Percentiles rank a stretch among this genome's conserved stretches.
These are phyloP conservation scores for Echria macrotheca DNA, from an alignment of 495 filamentous ascomycete genomes.

Conservation along the genomic window DNA sequence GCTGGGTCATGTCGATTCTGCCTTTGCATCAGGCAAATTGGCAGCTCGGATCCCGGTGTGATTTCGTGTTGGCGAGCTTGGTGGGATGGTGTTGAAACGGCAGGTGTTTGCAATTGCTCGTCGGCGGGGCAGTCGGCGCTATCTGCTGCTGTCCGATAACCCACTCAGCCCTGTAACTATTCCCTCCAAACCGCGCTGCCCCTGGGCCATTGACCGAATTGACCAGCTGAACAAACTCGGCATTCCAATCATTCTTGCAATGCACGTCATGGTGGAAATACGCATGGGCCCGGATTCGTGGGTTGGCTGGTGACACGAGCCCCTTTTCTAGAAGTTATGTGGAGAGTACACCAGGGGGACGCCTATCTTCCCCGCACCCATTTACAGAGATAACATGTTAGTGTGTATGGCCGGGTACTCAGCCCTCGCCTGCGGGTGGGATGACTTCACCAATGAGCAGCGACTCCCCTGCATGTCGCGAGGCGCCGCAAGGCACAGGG, in stretches of 20 bases:
- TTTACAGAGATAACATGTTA: not conserved
- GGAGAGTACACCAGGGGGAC: not conserved
- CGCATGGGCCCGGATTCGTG: not conserved
- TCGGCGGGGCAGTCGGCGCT: not conserved
- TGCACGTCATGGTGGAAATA: constrained; percentile 1
- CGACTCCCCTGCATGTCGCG: not conserved
- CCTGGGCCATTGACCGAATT: too few species aligned
- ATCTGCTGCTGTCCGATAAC: not conserved
- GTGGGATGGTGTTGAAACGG: not conserved
- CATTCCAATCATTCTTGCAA: not conserved
- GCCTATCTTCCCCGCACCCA: not conserved
- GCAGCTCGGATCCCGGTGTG: not conserved
- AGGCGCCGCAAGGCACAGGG: not conserved
- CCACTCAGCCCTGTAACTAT: too few species aligned
- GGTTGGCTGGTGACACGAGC: not conserved
- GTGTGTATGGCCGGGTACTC: not conserved
- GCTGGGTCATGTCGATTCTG: not conserved
- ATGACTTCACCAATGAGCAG: not conserved
- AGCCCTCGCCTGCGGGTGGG: not conserved
- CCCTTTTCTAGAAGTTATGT: constrained; percentile 3
- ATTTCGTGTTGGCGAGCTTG: not conserved
- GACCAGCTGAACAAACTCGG: not conserved
- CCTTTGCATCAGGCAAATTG: not conserved
- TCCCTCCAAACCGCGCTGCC: too few species aligned
- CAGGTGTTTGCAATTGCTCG: not conserved